Percentiles rank a stretch among this genome's conserved stretches.
Evolutionary conservation across 176 grass and related monocot species (phyloP).

Genomic region (Themeda triandra): DNA sequence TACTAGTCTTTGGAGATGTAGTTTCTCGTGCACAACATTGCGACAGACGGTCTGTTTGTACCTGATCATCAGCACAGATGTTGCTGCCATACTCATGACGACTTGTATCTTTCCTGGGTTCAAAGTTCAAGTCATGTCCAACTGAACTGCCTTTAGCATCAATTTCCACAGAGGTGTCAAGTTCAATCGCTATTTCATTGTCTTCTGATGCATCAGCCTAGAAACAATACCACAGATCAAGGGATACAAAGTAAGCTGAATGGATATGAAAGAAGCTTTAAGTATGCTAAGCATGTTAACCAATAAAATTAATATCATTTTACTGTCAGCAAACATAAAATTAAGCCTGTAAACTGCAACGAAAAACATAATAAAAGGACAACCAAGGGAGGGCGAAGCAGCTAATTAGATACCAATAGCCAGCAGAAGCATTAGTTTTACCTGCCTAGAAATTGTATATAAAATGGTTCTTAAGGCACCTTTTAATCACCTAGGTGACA

Average conservation of each 20-base stretch:
- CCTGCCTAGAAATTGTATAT: neutral
- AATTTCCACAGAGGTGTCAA: slow-evolving; percentile 8
- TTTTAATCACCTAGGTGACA: neutral
- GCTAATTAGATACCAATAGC: neutral
- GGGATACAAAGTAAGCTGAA: neutral
- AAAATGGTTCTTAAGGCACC: neutral
- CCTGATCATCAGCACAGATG: neutral
- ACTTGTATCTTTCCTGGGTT: neutral
- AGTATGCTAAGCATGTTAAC: neutral
- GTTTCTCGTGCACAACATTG: slow-evolving; percentile 26
- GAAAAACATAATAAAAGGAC: neutral
- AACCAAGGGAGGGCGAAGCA: neutral
- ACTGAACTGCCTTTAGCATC: slow-evolving; percentile 15
- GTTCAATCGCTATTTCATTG: slow-evolving; percentile 27
- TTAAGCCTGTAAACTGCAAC: neutral
- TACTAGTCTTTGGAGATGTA: neutral
- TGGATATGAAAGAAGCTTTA: neutral
- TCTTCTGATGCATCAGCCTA: slow-evolving; percentile 30
- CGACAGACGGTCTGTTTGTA: neutral
- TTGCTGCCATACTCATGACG: slow-evolving; percentile 1
- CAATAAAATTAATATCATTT: neutral
- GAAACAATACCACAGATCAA: slow-evolving; percentile 8
- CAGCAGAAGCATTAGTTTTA: slow-evolving; percentile 4
- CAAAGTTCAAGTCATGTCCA: slow-evolving; percentile 16
- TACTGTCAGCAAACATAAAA: neutral